Base-by-base conservation (phyloP, 768 basidiomycete genomes). In the Sporobolomyces phaffii region DNA sequence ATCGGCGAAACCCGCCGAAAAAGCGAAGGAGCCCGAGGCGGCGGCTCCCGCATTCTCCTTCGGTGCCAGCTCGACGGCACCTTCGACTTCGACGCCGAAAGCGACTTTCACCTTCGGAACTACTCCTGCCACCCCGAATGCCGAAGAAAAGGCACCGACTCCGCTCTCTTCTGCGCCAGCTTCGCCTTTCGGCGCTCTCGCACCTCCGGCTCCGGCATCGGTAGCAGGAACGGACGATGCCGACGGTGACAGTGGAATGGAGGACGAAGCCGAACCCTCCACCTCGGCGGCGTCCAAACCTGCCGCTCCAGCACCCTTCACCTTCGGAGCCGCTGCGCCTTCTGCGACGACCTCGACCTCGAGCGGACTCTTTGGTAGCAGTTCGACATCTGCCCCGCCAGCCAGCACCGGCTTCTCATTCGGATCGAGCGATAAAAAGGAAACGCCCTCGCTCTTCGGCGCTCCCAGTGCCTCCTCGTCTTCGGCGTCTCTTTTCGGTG, bases 191-290 rank as follows among this genome's bases (percentile, higher is more conserved):
- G 59, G 57, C 50, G 64, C 60, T 38, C 56, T 57, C 22, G 45
- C 52, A 2, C 38, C 54, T 1, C 33, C 68, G 1, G 22, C 56
- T 15, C 20, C 57, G 3, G 47, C 40, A 1, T 20, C 60, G 18
- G 2, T 62, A 0, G 34, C 50, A 5, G 61, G 50, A 8, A 50
- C 59, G 7, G 70, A 71, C 24, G 65, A 67, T n/a, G 59, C 62
- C 1, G 64, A 65, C 28, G 70, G 65, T 20, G 70, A 71, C 49
- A 61, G 58, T 36, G 70, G 70, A 5, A 71, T 71, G 70, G 70
- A 72, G 59, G 70, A 71, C 51, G 70, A 67, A 54, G 60, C 41
- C 10, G 60, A 51, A 4, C 51, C 51, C 31, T 50, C 60, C 5
- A 20, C 60, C 0, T 31, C 61, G 9, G 24, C 48, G 18, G 40